Evolutionary conservation across 2,329 filamentous ascomycete species (phyloP).

Genomic region (Calonectria multiphialidica): DNA sequence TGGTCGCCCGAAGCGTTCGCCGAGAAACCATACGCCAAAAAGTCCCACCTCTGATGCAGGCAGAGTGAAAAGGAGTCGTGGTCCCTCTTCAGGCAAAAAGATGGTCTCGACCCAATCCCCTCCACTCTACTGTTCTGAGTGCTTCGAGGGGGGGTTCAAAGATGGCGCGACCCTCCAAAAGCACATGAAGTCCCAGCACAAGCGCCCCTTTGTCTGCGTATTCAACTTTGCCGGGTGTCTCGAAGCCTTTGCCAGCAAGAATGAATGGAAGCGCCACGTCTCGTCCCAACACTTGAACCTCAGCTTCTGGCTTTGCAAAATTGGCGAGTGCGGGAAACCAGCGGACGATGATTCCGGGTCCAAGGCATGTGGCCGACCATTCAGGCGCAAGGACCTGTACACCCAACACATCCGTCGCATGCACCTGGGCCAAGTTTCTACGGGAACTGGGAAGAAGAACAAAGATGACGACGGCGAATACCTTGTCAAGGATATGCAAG

Average conservation of each 20-base stretch:
- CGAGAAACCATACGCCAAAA: too few relatives aligned
- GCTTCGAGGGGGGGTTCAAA: slow-evolving; percentile 51
- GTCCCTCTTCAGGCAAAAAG: slow-evolving; percentile 8
- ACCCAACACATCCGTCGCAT: slow-evolving; percentile 89
- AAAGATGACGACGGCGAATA: slow-evolving; percentile 59
- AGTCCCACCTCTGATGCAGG: too few relatives aligned
- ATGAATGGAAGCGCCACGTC: slow-evolving; percentile 96
- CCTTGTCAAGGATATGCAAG: slow-evolving; percentile 67
- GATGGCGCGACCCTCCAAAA: slow-evolving; percentile 59
- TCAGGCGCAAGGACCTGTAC: slow-evolving; percentile 94
- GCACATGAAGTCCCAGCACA: slow-evolving; percentile 66
- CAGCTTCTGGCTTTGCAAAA: slow-evolving; percentile 80
- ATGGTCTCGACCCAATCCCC: slow-evolving; percentile 18
- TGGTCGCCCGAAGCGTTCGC: slow-evolving; percentile 25
- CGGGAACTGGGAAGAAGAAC: slow-evolving; percentile 53
- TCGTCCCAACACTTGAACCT: slow-evolving; percentile 82
- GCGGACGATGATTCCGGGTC: slow-evolving; percentile 36
- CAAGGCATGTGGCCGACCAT: slow-evolving; percentile 70
- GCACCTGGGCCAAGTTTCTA: slow-evolving; percentile 68
- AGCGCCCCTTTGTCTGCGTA: slow-evolving; percentile 78
- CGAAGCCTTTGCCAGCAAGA: slow-evolving; percentile 82
- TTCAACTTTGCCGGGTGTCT: slow-evolving; percentile 83
- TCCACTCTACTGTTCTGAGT: slow-evolving; percentile 32
- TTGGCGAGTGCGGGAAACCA: slow-evolving; percentile 64
- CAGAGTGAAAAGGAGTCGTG: slow-evolving; percentile 21